Base-by-base conservation (phyloP, 2,329 filamentous ascomycete species). In the Nothophoma quercina region DNA sequence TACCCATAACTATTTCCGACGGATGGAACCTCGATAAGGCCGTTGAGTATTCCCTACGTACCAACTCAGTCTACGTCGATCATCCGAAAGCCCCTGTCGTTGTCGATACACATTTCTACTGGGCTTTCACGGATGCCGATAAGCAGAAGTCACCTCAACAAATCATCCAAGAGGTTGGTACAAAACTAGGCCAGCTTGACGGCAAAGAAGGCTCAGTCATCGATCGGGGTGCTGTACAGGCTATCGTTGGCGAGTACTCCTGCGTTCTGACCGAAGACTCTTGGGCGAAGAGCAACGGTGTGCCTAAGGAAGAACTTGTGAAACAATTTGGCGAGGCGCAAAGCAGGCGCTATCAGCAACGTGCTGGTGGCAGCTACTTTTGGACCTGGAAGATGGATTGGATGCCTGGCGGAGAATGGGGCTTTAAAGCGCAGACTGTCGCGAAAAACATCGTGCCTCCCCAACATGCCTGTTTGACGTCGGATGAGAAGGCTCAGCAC, bases 371-470 rank as follows among this genome's bases (percentile, higher is more conserved):
- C 1, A 76, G 75, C 25, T 85, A 80, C 62, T 86, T 86, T 71
- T 85, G 83, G 84, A 85, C 83, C 0, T 82, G 77, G 63, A 83
- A 83, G 47, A 85, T 85, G 82, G 78, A 83, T 57, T 85, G 83
- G 82, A 83, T 83, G 78, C 78, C 79, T n/a, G 83, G 83, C 10
- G 83, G 83, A 10, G 83, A 84, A 66, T 86, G 84, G 84, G 83
- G 83, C 0, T 85, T 86, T 69, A 76, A 77, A 16, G 76, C 80
- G 29, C 81, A 83, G 69, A 77, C 75, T 7, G 77, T 81, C 18
- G 76, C 75, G 18, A 69, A 72, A 2, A 63, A 61, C 77, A 82
- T 28, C 45, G 59, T 29, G 65, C 73, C 46, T 67, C 81, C 48
- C 60, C 59, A 1, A 58, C 82, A 40, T 51, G 71, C 21, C 12